Base-by-base conservation (phyloP, 192 early-diverging fungal genomes). In the Coemansia sp. region DNA sequence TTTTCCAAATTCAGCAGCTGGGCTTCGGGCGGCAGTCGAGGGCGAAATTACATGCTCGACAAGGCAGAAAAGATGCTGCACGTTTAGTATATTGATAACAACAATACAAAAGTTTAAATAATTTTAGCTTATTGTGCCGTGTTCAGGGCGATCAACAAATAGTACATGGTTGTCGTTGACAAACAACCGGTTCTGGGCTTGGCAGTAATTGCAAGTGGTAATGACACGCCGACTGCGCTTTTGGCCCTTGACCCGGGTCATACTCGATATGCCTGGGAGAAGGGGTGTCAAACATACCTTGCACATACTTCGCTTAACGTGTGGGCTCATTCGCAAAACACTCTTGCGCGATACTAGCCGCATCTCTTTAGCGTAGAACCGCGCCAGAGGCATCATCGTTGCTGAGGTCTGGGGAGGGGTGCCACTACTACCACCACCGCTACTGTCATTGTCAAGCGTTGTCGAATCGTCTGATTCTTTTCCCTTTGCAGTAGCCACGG, bases 361-460 rank as follows among this genome's bases (percentile, higher is more conserved):
- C 80, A 82, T 77, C 41, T 82, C 80, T 67, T 74, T 82, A 37
- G 72, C 25, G 23, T 66, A 74, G 59, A 82, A 77, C 29, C 80
- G 75, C 11, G 80, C 64, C 34, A 72, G 25, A 2, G 75, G 75
- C 67, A 74, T 38, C 37, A 79, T 38, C 2, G 64, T 63, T 21
- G 42, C 12, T 17, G 46, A 19, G 17, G 19, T 21, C 46, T 39
- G 41, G 60, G 46, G 19, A 41, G 59, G 15, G n/a, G 29, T 5
- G 19, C 27, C 62, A 38, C 48, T 71, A 44, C 51, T 76, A 58
- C 11, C 67, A 51, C 34, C 15, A 19, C 32, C 41, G 23, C 21
- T 69, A 38, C 31, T 51, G 45, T 29, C 62, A 44, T 36, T 53
- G 46, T 32, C 59, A 5, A 15, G 59, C 29, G 55, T 15, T 32